phyloP scores from a whole-genome alignment of 208 protist genomes.

The Crithidia mellificae region DNA sequence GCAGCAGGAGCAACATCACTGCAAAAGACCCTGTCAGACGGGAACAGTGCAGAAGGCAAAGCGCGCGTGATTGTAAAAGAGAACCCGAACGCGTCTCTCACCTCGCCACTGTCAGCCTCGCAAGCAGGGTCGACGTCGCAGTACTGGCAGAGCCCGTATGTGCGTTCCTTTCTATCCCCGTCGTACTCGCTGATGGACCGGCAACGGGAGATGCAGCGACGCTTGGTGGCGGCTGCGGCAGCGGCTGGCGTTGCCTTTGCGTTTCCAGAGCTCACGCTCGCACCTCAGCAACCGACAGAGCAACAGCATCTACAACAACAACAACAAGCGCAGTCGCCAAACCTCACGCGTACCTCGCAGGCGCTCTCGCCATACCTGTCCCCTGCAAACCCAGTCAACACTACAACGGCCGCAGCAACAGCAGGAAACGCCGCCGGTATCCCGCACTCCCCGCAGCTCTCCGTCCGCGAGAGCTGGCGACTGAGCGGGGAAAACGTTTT shows the following conservation, averaged over 20 bases:
- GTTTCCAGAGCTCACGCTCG: no score
- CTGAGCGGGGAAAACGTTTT: neutral
- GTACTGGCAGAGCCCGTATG: slow-evolving; percentile 10
- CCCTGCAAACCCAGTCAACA: no score
- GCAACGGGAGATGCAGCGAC: slow-evolving; percentile 19
- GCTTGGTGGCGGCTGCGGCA: slow-evolving; percentile 16
- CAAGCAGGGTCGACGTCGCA: neutral
- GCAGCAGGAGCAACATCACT: neutral
- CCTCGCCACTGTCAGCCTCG: neutral
- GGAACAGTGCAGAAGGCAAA: neutral
- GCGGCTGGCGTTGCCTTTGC: neutral
- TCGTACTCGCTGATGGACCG: slow-evolving; percentile 13
- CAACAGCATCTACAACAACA: neutral
- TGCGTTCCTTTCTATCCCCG: slow-evolving; percentile 12
- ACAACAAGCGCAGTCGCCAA: neutral
- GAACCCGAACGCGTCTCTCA: neutral
- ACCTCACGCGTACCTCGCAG: neutral
- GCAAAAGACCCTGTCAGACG: no score
- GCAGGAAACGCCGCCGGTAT: neutral
- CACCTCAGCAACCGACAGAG: no score
- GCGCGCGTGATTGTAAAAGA: neutral
- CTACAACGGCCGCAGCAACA: neutral
- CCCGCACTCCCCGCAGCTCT: neutral
- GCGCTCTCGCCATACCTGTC: neutral
- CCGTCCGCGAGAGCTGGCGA: neutral